Conservation (phyloP, 2,329 filamentous ascomycete species). For the Plectosphaerella sp. region DNA sequence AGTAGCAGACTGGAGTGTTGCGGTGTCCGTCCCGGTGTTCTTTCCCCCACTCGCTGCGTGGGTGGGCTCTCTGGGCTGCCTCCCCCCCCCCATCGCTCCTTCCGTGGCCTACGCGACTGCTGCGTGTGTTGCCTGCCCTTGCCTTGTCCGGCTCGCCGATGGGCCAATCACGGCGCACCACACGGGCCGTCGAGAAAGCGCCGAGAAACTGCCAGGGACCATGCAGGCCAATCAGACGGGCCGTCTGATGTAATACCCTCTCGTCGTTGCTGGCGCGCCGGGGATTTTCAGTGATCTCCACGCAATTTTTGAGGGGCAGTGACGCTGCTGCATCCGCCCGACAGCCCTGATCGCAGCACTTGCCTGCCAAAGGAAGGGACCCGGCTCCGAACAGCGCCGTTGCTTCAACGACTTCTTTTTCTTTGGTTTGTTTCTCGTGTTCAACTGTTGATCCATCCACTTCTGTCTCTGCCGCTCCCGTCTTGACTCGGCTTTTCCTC, state of each 20-base stretch:
- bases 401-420: background rate
- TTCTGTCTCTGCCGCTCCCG: background rate
- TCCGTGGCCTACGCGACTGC: no score
- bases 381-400: background rate
- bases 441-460: background rate
- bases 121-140: background rate
- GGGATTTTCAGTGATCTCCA: conserved; percentile 2
- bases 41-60: no score
- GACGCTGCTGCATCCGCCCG: no score
- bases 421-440: background rate
- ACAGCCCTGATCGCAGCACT: no score
- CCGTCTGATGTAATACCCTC: conserved; percentile 1
- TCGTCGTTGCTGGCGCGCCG: conserved; percentile 1
- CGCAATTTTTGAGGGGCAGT: background rate
- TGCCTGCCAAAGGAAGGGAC: no score
- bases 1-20: no score
- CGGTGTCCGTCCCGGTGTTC: no score
- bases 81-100: no score
- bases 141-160: background rate
- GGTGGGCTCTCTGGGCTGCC: no score
- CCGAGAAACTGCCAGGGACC: background rate
- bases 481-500: background rate
- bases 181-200: background rate
- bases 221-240: background rate
- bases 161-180: background rate